phyloP scores from a whole-genome alignment of 306 rosid genomes.

The Rubus idaeus region DNA sequence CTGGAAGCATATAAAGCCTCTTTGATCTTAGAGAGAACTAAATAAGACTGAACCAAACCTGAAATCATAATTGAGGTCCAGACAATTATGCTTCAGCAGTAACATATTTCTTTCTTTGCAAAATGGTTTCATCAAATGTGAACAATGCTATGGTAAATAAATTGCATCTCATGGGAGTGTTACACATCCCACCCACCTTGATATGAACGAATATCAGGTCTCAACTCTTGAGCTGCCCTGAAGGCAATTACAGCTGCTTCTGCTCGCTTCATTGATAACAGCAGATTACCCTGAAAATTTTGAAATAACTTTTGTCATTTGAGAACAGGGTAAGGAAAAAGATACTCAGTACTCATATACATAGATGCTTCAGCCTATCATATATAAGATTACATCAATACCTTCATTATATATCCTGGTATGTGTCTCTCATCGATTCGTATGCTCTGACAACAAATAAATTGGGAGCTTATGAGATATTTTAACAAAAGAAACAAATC shows the following conservation, averaged over 20 bases:
- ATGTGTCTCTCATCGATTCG: constrained; percentile 90
- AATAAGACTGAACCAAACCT: constrained; percentile 95
- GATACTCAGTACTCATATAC: neutral
- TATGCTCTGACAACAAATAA: constrained; percentile 65
- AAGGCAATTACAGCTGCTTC: constrained; percentile 88
- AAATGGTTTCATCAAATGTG: constrained; percentile 23
- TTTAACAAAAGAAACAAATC: constrained; percentile 25
- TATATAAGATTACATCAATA: constrained; percentile 19
- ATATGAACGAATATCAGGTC: constrained; percentile 97
- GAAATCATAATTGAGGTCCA: constrained; percentile 33
- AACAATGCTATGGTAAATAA: constrained; percentile 13
- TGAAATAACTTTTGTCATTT: constrained; percentile 14
- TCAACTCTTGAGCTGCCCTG: constrained; percentile 94
- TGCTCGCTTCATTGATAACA: constrained; percentile 75
- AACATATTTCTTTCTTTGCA: constrained; percentile 19
- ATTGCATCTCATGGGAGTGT: constrained; percentile 27
- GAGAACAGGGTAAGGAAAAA: constrained; percentile 13
- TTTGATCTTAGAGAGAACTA: constrained; percentile 80
- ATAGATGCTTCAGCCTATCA: constrained; percentile 8
- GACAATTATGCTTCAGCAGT: constrained; percentile 23
- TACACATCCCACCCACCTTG: constrained; percentile 72
- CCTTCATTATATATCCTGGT: constrained; percentile 94
- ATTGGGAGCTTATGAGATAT: constrained; percentile 31
- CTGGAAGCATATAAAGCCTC: constrained; percentile 96
- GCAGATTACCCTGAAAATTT: constrained; percentile 68